Evolutionary conservation across 2,329 filamentous ascomycete species (phyloP), one percentile per base, ranked within the genome.

Genomic region (Cryphonectria nitschkei): DNA sequence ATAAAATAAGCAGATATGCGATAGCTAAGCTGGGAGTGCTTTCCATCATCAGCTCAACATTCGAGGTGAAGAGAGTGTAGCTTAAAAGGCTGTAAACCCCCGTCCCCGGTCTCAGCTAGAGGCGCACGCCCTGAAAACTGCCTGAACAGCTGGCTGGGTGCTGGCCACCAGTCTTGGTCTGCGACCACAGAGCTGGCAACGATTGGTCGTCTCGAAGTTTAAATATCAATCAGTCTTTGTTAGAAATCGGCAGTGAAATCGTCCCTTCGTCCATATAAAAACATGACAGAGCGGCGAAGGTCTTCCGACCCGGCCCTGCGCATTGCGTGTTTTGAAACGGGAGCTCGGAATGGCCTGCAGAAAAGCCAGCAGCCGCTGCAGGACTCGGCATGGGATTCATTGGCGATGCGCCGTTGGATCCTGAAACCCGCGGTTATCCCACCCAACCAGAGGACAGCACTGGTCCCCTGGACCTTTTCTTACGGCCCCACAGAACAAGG

Each of bases 371-470:
- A 61, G 58, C 58, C 65, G 65, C 65, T 26, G 16, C 29, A 19
- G 22, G 19, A 37, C n/a, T 37, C 37, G 34, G 34, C 32, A 34
- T n/a, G 52, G 16, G 34, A 39, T 67, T 32, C 50, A 58, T 67
- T 67, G 65, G 65, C 65, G 65, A 39, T 67, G 39, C 50, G n/a
- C 29, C 32, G 64, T 32, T 32, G 43, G 9, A 65, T 32, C 11
- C 50, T 67, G 65, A 67, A 67, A 67, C 65, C 19, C 65, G 65
- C 65, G 65, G 34, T 58, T 58, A 54, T 29, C 8, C 50, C 65
- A 16, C 16, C 65, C 65, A 67, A 67, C 65, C 65, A 34, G 65
- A 67, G 3, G n/a, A 37, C 61, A 43, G 61, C 65, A 22, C 6
- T 54, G 9, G 6, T 58, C 26, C 52, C 52, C 54, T 34, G 65